Base-by-base conservation (phyloP, 768 basidiomycete genomes). In the Termitomyces sp. region DNA sequence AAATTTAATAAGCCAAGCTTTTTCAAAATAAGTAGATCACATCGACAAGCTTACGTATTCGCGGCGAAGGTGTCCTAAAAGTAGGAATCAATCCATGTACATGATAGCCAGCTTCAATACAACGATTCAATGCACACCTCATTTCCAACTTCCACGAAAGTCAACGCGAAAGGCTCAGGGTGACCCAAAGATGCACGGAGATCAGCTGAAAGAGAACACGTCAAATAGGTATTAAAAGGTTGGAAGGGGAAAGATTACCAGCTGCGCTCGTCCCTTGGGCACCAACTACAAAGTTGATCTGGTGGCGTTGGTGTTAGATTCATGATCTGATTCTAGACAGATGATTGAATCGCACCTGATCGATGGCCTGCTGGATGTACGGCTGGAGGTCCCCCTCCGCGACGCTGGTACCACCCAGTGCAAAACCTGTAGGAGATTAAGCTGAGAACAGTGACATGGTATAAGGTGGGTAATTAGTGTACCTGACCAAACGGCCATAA, bases 401-500 rank as follows among this genome's bases (percentile, higher is more conserved):
- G 20, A 83, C 65, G 34, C 74, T 79, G 1, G 71, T 63, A 2
- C 80, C 79, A 6, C 74, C 75, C 10, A 86, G 75, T 1, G 82
- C 72, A 63, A 78, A 85, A 0, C 84, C 84, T 78, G 22, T 42
- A 18, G 13, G 20, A 8, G n/a, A 32, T 20, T 20, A 26, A 9
- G 18, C 6, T 56, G n/a, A 51, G 24, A 14, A 8, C n/a, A 42
- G 12, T 32, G 8, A 32, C 40, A 26, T 5, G 18, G 46, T 1
- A 12, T n/a, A 34, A 13, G 7, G n/a, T 48, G 12, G 20, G 34
- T n/a, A 57, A 20, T 9, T n/a, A 18, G 20, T 33, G 45, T 50
- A 76, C 82, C 82, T 59, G 82, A 71, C 79, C 80, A 86, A 24
- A 87, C 77, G 8, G 82, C 84, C 83, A 86, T 83, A 62, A 86